Evolutionary conservation across 108 stramenopile genomes (phyloP), one percentile per base, ranked within the genome.

Genomic region (Bacterosira constricta): DNA sequence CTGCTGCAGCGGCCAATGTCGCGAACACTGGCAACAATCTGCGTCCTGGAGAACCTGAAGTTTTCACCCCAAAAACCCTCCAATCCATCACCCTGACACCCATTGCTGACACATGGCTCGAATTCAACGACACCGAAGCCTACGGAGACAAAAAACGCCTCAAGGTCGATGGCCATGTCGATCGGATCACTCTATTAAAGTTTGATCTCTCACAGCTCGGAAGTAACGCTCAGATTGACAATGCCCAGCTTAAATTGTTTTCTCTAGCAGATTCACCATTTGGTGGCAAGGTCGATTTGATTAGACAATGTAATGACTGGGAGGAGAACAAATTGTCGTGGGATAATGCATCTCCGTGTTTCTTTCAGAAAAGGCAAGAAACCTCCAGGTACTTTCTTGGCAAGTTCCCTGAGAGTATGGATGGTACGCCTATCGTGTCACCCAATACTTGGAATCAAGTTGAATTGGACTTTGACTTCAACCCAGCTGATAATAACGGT

Each of bases 21-120:
- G n/a, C n/a, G n/a, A n/a, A n/a, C n/a, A n/a, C n/a, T n/a, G n/a
- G n/a, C n/a, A n/a, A n/a, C n/a, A n/a, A n/a, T n/a, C n/a, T n/a
- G n/a, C n/a, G n/a, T n/a, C n/a, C n/a, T n/a, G n/a, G n/a, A n/a
- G n/a, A n/a, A n/a, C n/a, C n/a, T n/a, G n/a, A n/a, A n/a, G n/a
- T n/a, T n/a, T n/a, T n/a, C n/a, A n/a, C n/a, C n/a, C n/a, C n/a
- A n/a, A n/a, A n/a, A n/a, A n/a, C n/a, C n/a, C n/a, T n/a, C n/a
- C n/a, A n/a, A n/a, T n/a, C n/a, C n/a, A n/a, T n/a, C n/a, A n/a
- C n/a, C n/a, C 18, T 72, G 1, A 62, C 18, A 10, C 61, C 71
- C 10, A n/a, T 31, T 2, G 71, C 71, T 1, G 71, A 72, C 21
- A 72, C 71, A n/a, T 72, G 54, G 32, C 27, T 72, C 3, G 71